A percentile compares a stretch with the other conserved stretches of the same genome.
phyloP scores from a whole-genome alignment of 148 eudicot species.

The Oxyria digyna region DNA sequence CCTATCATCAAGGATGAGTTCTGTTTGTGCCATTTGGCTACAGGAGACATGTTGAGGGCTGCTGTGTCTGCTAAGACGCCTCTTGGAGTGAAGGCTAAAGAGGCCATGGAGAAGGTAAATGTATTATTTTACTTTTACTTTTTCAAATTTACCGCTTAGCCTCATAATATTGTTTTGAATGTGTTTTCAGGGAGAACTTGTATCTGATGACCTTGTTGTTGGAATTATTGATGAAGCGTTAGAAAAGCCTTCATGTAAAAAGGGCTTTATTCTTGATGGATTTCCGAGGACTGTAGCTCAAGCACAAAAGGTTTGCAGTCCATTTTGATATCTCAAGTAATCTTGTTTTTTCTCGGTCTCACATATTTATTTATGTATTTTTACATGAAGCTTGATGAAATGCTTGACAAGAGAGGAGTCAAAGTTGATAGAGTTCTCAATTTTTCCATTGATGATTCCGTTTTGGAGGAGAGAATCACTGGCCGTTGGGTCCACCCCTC shows the following conservation, averaged over 20 bases:
- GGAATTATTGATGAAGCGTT: constrained; percentile 89
- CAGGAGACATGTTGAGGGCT: constrained; percentile 99
- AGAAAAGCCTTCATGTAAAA: constrained; percentile 84
- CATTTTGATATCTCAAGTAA: neutral
- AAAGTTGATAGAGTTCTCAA: constrained; percentile 84
- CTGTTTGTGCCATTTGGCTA: constrained; percentile 92
- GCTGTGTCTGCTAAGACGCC: constrained; percentile 91
- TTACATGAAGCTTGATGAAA: constrained; percentile 76
- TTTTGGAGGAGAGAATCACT: constrained; percentile 93
- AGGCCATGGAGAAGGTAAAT: constrained; percentile 86
- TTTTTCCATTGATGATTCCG: constrained; percentile 84
- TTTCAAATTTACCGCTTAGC: neutral
- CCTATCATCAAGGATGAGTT: constrained; percentile 88
- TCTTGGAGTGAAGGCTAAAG: constrained; percentile 86
- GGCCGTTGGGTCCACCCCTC: constrained; percentile 95
- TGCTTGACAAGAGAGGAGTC: constrained; percentile 72
- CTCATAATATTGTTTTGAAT: neutral
- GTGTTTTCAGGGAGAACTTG: constrained; percentile 62
- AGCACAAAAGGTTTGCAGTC: constrained; percentile 58
- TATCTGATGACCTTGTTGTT: constrained; percentile 85
- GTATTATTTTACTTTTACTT: neutral
- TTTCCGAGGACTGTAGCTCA: constrained; percentile 93
- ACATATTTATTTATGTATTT: neutral
- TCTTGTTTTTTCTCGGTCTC: neutral
- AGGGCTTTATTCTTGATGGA: constrained; percentile 96